Conservation (phyloP, 2,329 filamentous ascomycete species). For the Sclerotinia sclerotiorum region DNA sequence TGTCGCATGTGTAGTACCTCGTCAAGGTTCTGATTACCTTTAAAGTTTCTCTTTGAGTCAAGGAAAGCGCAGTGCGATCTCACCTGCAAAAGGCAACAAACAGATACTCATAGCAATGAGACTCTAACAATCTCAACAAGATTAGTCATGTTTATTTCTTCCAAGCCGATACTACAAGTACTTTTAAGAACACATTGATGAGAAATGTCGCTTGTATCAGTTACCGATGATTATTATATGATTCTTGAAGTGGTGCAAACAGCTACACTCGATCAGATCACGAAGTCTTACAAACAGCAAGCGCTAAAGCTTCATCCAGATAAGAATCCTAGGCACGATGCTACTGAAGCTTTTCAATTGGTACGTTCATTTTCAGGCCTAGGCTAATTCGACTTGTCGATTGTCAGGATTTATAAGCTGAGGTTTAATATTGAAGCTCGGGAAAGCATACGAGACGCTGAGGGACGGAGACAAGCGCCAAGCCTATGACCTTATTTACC, state of each 20-base stretch:
- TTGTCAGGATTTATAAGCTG: background rate
- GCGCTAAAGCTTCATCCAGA: conserved; percentile 44
- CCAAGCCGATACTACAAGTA: background rate
- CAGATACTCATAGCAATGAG: background rate
- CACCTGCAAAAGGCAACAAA: background rate
- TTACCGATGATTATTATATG: conserved; percentile 42
- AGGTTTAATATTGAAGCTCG: conserved; percentile 34
- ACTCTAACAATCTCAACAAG: background rate
- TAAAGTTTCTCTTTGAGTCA: background rate
- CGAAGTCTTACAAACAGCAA: conserved; percentile 40
- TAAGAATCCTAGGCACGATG: conserved; percentile 36
- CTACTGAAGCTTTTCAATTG: conserved; percentile 42
- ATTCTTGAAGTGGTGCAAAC: conserved; percentile 39
- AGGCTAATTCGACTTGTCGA: background rate
- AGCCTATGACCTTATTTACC: conserved; percentile 41
- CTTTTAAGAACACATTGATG: background rate
- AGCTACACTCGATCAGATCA: conserved; percentile 37
- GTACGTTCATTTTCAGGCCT: conserved; percentile 33
- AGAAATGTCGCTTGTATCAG: conserved; percentile 37
- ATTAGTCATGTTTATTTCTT: background rate
- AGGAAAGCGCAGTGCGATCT: background rate
- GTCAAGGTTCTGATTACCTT: background rate
- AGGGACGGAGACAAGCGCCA: conserved; percentile 39
- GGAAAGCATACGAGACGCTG: conserved; percentile 43
- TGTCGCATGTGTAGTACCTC: background rate